Conservation (phyloP, 2,329 filamentous ascomycete genomes). For the Orbilia ellipsospora region DNA sequence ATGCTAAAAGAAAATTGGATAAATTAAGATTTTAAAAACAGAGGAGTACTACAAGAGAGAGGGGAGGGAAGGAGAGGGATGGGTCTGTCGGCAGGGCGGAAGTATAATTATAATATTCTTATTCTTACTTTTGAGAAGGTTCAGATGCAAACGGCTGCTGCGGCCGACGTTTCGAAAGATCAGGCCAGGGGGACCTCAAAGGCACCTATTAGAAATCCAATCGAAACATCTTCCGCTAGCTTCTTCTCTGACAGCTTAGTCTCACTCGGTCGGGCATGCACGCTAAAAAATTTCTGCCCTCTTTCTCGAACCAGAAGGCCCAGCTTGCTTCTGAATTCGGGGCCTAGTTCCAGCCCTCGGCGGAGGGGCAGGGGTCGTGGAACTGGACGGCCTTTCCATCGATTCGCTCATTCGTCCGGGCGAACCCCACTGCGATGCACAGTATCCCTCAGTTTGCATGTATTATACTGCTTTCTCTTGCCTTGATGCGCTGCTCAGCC, state of each 20-base stretch:
- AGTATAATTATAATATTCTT: slow-evolving; percentile 22
- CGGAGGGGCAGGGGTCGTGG: neutral
- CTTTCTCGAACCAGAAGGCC: neutral
- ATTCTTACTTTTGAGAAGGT: slow-evolving; percentile 10
- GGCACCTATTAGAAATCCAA: slow-evolving; percentile 21
- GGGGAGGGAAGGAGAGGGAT: neutral
- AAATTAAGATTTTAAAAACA: neutral
- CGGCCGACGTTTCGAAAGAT: neutral
- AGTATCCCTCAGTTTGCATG: too few relatives aligned
- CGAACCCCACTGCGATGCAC: too few relatives aligned
- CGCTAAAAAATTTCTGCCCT: neutral
- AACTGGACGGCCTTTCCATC: too few relatives aligned
- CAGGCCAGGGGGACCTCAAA: neutral
- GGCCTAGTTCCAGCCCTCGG: neutral
- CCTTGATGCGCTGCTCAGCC: too few relatives aligned
- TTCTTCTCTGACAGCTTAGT: too few relatives aligned
- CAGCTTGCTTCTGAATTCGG: neutral
- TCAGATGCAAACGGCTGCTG: slow-evolving; percentile 22
- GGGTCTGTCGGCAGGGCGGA: slow-evolving; percentile 8
- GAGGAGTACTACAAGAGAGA: neutral
- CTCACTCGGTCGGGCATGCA: neutral
- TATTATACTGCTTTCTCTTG: too few relatives aligned
- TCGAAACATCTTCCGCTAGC: neutral
- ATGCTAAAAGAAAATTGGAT: neutral
- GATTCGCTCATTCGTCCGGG: too few relatives aligned